Percentiles rank a stretch among this genome's conserved stretches.
phyloP scores from a whole-genome alignment of 164 flowering plant species.

The Taxillus chinensis region DNA sequence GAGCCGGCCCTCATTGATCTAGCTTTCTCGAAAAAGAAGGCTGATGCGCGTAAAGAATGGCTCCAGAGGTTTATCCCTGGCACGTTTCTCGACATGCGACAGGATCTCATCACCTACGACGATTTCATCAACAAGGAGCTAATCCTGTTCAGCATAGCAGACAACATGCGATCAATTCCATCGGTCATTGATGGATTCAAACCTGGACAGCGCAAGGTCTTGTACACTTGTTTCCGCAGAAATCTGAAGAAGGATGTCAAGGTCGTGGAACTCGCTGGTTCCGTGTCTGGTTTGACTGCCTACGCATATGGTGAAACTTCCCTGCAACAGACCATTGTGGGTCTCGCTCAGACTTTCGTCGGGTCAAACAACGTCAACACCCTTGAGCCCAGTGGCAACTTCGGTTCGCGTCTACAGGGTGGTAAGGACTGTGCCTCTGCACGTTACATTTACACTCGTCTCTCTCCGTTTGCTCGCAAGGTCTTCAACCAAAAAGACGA shows the following conservation, averaged over 20 bases:
- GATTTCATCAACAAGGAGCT: constrained; percentile 96
- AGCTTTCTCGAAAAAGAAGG: constrained; percentile 93
- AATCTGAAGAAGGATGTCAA: constrained; percentile 65
- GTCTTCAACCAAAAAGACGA: constrained; percentile 88
- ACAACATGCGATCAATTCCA: constrained; percentile 88
- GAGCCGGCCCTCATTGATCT: constrained; percentile 92
- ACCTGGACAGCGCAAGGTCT: constrained; percentile 94
- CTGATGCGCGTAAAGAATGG: constrained; percentile 92
- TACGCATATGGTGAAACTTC: constrained; percentile 95
- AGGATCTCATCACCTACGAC: constrained; percentile 54
- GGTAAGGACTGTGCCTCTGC: constrained; percentile 98
- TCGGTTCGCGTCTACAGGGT: constrained; percentile 90
- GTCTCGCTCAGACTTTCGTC: constrained; percentile 88
- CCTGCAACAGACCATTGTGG: constrained; percentile 74
- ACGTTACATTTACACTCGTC: constrained; percentile 63
- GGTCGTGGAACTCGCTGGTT: constrained; percentile 81
- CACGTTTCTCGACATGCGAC: constrained; percentile 63
- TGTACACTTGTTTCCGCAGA: constrained; percentile 77
- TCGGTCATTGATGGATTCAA: constrained; percentile 94
- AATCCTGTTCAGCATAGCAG: constrained; percentile 79
- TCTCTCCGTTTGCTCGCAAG: constrained; percentile 58
- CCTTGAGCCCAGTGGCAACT: constrained; percentile 68
- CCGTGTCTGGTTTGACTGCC: constrained; percentile 85
- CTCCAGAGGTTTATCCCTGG: constrained; percentile 86
- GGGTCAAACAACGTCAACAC: constrained; percentile 94